A percentile compares a stretch with the other conserved stretches of the same genome.
These are phyloP conservation scores for Apophysomyces ossiformis DNA, from an alignment of 371 early-diverging fungal species.

Conservation along the genomic window DNA sequence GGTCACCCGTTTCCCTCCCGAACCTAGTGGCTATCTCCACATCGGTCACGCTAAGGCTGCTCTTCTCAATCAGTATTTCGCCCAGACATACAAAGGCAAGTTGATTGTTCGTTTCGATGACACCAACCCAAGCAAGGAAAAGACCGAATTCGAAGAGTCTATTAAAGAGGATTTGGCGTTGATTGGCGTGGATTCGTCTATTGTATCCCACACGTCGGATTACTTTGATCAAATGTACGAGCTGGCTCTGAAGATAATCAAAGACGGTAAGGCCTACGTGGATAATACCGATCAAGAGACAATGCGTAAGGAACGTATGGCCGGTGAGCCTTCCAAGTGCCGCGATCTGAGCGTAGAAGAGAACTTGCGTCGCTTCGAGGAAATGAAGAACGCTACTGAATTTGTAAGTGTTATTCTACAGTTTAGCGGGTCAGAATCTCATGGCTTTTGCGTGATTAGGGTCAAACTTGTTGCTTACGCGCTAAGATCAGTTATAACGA, in stretches of 20 bases:
- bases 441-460: constrained; percentile 38
- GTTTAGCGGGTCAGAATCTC: background rate
- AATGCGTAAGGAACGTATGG: constrained; percentile 93
- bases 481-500: constrained; percentile 98
- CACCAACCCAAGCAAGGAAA: constrained; percentile 99
- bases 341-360: constrained; percentile 91
- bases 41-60: constrained; percentile 99
- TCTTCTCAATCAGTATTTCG: constrained; percentile 98
- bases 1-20: constrained; percentile 98
- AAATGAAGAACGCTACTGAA: constrained; percentile 93
- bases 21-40: constrained; percentile 98
- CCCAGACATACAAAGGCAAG: constrained; percentile 90
- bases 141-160: constrained; percentile 91
- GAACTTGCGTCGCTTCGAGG: constrained; percentile 91
- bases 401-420: constrained; percentile 43
- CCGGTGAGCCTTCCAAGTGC: constrained; percentile 87
- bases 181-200: constrained; percentile 86
- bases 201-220: constrained; percentile 93
- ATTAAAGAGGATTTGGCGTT: constrained; percentile 92
- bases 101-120: constrained; percentile 99
- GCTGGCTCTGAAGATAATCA: constrained; percentile 88
- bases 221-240: constrained; percentile 93
- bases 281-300: constrained; percentile 95
- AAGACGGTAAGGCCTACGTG: constrained; percentile 94
- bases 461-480: constrained; percentile 91